Conservation (phyloP, 495 filamentous ascomycete species). For the Xylaria bambusicola region DNA sequence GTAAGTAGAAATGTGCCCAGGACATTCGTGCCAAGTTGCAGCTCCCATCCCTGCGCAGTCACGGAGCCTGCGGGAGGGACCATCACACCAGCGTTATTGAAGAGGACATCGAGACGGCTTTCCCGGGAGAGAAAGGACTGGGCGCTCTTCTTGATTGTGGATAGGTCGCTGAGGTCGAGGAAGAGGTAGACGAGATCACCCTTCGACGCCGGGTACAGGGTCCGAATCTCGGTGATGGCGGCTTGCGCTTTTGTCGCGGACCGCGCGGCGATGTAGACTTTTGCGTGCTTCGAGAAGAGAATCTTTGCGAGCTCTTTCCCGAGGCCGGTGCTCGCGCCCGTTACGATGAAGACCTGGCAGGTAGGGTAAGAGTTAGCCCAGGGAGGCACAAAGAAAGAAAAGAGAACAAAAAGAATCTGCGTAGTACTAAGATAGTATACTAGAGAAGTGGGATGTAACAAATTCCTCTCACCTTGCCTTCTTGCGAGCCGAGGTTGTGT, state of each 20-base stretch:
- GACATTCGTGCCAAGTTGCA: conserved; percentile 38
- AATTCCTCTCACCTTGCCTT: too few species aligned
- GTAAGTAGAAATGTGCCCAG: conserved; percentile 42
- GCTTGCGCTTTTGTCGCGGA: conserved; percentile 28
- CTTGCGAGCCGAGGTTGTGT: too few species aligned
- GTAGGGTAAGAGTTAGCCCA: too few species aligned
- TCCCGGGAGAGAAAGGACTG: conserved; percentile 23
- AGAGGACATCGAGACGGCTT: conserved; percentile 26
- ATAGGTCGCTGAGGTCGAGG: conserved; percentile 28
- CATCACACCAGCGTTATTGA: conserved; percentile 43
- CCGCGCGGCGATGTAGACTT: conserved; percentile 54
- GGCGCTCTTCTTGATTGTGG: conserved; percentile 21
- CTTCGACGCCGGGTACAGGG: conserved; percentile 6
- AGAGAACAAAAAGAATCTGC: too few species aligned
- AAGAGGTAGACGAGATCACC: conserved; percentile 25
- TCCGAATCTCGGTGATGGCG: conserved; percentile 25
- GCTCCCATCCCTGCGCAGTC: conserved; percentile 39
- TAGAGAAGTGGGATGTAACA: too few species aligned
- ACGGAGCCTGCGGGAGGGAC: conserved; percentile 19
- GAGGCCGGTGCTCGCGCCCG: conserved; percentile 50
- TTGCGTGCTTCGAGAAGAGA: conserved; percentile 45
- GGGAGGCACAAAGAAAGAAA: too few species aligned
- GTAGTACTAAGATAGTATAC: too few species aligned
- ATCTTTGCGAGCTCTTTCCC: conserved; percentile 49
- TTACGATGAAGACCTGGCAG: conserved; percentile 53